phyloP scores from a whole-genome alignment of 257 asterid genomes.

The Mitragyna speciosa region DNA sequence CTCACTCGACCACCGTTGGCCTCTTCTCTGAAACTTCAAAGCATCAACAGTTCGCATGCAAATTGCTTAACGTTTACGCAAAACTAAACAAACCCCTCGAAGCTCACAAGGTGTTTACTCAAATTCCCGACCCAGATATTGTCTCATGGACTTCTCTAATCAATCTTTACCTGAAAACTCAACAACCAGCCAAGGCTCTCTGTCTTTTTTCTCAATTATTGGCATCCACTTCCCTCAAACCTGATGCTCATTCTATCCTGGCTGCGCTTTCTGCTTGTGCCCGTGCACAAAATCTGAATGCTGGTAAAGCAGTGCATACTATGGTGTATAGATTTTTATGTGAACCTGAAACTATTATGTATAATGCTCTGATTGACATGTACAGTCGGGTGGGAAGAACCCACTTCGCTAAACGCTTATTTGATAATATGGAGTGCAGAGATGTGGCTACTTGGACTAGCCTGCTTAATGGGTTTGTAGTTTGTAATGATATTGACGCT shows the following conservation, averaged over 20 bases:
- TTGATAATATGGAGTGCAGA: slow-evolving; percentile 35
- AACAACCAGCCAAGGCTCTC: slow-evolving; percentile 52
- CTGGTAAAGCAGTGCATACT: slow-evolving; percentile 56
- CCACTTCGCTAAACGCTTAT: slow-evolving; percentile 49
- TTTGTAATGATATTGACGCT: slow-evolving; percentile 47
- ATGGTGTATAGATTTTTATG: slow-evolving; percentile 52
- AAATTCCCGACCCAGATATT: slow-evolving; percentile 53
- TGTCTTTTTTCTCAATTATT: slow-evolving; percentile 39
- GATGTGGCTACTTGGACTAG: slow-evolving; percentile 80
- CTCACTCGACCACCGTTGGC: slow-evolving; percentile 40
- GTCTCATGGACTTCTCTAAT: slow-evolving; percentile 67
- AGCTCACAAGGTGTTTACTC: slow-evolving; percentile 51
- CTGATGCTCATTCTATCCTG: slow-evolving; percentile 60
- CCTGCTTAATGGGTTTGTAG: slow-evolving; percentile 57
- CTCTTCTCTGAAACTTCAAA: slow-evolving; percentile 18
- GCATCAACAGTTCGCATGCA: slow-evolving; percentile 43
- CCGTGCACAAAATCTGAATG: slow-evolving; percentile 41
- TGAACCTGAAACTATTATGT: slow-evolving; percentile 45
- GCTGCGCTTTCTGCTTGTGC: slow-evolving; percentile 73
- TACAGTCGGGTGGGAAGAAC: slow-evolving; percentile 48
- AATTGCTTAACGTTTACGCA: slow-evolving; percentile 43
- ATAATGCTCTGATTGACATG: slow-evolving; percentile 69
- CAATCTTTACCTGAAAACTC: slow-evolving; percentile 49
- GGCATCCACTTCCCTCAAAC: slow-evolving; percentile 35
- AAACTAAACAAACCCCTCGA: slow-evolving; percentile 39